Evolutionary conservation across 192 early-diverging fungal genomes (phyloP), one percentile per base, ranked within the genome.

Genomic region (Rhizophagus prolifer): DNA sequence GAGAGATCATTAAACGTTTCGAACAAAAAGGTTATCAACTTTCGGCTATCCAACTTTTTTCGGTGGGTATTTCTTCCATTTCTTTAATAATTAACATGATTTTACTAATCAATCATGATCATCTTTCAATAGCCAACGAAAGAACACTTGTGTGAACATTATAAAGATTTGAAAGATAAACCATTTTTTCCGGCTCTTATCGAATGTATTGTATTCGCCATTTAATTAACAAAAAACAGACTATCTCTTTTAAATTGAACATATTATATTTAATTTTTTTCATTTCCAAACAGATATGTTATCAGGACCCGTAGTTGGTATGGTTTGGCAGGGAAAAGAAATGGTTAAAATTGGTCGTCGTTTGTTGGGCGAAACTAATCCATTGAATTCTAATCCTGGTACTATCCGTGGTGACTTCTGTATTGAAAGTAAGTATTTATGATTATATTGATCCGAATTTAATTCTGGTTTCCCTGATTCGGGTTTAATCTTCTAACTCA

Each of bases 381-480:
- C 96, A 79, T 87, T 95, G 78, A 88, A 88, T 81, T 92, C 92
- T 76, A 85, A 85, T 72, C 95, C 96, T 70, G 96, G 96, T 73
- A 95, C 96, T 82, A 97, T 97, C 87, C 95, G 96, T 86, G 96
- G 94, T 73, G 96, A 97, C 90, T 97, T 90, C 82, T 89, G 90
- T 84, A 90, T 96, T 70, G 93, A 95, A 69, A 91, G 91, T 80
- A 83, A 86, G 44, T 36, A 70, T 50, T 64, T 23, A 6, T 36
- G 0, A 4, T 34, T 31, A 30, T 78, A 28, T 70, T 30, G 3
- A 16, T 65, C 12, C 3, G 5, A 41, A 58, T 23, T 28, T 47
- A 44, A 9, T 7, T 38, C 36, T 38, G 7, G 36, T 38, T 38
- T 38, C 36, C 31, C 36, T 5, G 7, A 38, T 38, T 31, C 31